Evolutionary conservation across 768 basidiomycete genomes (phyloP).

Genomic region (Epithele typhae): DNA sequence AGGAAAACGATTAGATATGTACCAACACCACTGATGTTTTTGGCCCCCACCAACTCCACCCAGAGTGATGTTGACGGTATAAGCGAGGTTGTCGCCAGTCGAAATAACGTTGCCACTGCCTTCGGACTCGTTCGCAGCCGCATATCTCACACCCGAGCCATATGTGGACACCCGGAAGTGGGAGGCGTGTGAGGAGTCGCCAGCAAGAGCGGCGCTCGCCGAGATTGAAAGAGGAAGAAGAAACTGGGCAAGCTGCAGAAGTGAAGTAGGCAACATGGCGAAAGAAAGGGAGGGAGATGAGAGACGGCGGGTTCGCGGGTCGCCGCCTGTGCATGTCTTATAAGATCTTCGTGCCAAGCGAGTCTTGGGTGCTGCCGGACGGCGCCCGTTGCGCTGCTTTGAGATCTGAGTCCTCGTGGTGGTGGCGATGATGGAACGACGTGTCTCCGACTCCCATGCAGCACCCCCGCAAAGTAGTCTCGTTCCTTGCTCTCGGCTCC

Average conservation of each 20-base stretch:
- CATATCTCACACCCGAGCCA: background rate
- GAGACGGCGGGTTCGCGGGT: too few relatives aligned
- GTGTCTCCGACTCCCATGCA: too few relatives aligned
- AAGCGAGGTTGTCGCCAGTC: background rate
- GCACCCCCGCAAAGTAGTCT: too few relatives aligned
- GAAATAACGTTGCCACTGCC: background rate
- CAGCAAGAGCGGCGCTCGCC: background rate
- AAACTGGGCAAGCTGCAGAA: background rate
- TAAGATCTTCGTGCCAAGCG: too few relatives aligned
- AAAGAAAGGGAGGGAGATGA: too few relatives aligned
- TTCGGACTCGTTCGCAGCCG: background rate
- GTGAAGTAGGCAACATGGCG: background rate
- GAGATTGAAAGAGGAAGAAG: background rate
- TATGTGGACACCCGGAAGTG: background rate
- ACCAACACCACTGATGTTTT: background rate
- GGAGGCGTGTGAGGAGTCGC: too few relatives aligned
- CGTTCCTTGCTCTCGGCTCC: too few relatives aligned
- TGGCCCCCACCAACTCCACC: conserved; percentile 5
- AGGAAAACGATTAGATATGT: background rate
- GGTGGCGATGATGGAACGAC: too few relatives aligned
- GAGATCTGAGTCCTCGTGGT: too few relatives aligned
- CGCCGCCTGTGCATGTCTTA: too few relatives aligned
- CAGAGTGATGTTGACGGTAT: conserved; percentile 1
- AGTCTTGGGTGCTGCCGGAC: too few relatives aligned
- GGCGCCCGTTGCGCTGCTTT: too few relatives aligned